A percentile compares a stretch with the other conserved stretches of the same genome.
phyloP scores from a whole-genome alignment of 768 basidiomycete genomes.

The Amanita subjunquillea region DNA sequence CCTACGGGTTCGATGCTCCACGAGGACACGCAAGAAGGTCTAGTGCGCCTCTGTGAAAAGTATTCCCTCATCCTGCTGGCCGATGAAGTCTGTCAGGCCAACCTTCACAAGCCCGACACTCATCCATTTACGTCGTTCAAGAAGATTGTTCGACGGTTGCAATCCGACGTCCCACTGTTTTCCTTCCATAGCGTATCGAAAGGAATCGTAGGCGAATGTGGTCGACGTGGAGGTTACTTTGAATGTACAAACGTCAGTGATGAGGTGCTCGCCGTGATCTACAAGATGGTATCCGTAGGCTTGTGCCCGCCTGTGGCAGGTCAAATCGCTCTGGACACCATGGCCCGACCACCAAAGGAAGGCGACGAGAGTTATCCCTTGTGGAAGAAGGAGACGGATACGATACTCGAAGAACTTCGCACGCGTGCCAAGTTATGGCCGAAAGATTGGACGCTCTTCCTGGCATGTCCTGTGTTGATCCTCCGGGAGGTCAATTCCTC shows the following conservation, averaged over 20 bases:
- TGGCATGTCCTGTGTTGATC: slow-evolving; percentile 85
- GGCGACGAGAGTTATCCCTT: slow-evolving; percentile 68
- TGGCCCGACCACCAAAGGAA: slow-evolving; percentile 77
- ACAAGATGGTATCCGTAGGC: slow-evolving; percentile 91
- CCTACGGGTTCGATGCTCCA: slow-evolving; percentile 86
- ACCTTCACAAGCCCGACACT: slow-evolving; percentile 60
- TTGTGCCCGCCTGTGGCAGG: slow-evolving; percentile 87
- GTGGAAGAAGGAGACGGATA: slow-evolving; percentile 78
- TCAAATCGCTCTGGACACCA: slow-evolving; percentile 88
- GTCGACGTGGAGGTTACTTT: slow-evolving; percentile 94
- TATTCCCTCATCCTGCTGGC: slow-evolving; percentile 84
- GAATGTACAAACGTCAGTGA: slow-evolving; percentile 77
- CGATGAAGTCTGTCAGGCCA: slow-evolving; percentile 97
- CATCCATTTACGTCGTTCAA: slow-evolving; percentile 93
- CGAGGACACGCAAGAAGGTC: slow-evolving; percentile 53
- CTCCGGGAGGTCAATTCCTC: slow-evolving; percentile 89
- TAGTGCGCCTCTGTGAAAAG: slow-evolving; percentile 77
- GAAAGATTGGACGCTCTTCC: slow-evolving; percentile 69
- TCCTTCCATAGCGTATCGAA: slow-evolving; percentile 98
- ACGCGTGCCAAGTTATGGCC: slow-evolving; percentile 65
- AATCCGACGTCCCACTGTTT: slow-evolving; percentile 73
- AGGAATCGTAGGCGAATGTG: slow-evolving; percentile 93
- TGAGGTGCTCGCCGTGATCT: slow-evolving; percentile 76
- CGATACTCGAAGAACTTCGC: slow-evolving; percentile 67
- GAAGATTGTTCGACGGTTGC: slow-evolving; percentile 59